These are phyloP conservation scores for Aspergillus heteromorphus DNA, from an alignment of 495 filamentous ascomycete genomes.

Conservation along the genomic window DNA sequence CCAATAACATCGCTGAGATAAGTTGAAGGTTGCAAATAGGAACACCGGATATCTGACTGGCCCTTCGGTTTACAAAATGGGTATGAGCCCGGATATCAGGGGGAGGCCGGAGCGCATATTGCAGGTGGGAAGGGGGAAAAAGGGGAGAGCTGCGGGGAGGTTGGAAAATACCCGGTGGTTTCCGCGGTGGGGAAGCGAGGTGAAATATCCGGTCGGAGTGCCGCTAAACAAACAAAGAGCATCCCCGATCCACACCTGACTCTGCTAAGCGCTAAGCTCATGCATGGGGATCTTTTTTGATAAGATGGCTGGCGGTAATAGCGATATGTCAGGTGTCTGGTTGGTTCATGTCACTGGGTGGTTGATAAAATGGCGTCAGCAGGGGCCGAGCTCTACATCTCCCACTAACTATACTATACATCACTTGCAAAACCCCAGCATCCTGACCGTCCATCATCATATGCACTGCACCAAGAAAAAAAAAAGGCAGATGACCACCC, in stretches of 20 bases:
- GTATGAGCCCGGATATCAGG: slow-evolving; percentile 9
- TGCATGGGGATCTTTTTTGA: no score
- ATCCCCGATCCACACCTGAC: neutral
- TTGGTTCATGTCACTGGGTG: neutral
- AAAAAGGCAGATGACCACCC: neutral
- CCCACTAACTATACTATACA: neutral
- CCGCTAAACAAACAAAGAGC: neutral
- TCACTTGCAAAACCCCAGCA: neutral
- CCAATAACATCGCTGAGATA: slow-evolving; percentile 19
- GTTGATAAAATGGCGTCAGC: neutral
- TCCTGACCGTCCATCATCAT: neutral
- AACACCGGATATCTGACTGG: neutral
- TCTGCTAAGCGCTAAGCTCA: no score
- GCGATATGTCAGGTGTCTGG: no score
- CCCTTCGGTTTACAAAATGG: neutral
- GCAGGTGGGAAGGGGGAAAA: slow-evolving; percentile 1
- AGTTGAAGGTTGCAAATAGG: neutral
- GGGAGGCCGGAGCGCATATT: slow-evolving; percentile 3
- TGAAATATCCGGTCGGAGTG: slow-evolving; percentile 11
- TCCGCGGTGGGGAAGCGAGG: slow-evolving; percentile 6
- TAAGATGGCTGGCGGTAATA: no score
- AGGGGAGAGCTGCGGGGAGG: neutral
- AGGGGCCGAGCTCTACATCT: neutral
- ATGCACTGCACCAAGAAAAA: neutral
- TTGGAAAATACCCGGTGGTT: slow-evolving; percentile 20